A percentile compares a stretch with the other conserved stretches of the same genome.
phyloP scores from a whole-genome alignment of 352 stramenopile genomes.

The Globisporangium emineosum region DNA sequence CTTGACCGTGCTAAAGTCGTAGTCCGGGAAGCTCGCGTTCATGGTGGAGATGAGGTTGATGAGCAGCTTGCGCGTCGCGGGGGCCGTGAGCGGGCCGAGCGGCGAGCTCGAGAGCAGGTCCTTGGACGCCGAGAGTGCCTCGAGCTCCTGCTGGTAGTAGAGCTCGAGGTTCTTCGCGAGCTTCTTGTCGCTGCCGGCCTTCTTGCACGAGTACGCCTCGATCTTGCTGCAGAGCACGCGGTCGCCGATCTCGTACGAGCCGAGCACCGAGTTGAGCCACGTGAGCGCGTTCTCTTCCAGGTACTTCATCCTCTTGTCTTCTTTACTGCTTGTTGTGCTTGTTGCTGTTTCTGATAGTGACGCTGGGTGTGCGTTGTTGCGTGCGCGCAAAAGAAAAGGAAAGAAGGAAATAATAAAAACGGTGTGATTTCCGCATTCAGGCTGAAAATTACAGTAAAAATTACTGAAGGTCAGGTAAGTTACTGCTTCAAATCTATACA shows the following conservation, averaged over 20 bases:
- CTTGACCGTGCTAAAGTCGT: slow-evolving; percentile 89
- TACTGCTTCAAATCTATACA: neutral
- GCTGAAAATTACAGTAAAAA: neutral
- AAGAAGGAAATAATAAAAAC: neutral
- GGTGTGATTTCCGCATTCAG: neutral
- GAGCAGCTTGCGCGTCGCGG: slow-evolving; percentile 84
- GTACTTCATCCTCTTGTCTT: slow-evolving; percentile 87
- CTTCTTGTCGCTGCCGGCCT: slow-evolving; percentile 89
- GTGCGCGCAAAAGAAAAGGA: neutral
- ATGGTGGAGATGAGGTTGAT: slow-evolving; percentile 94
- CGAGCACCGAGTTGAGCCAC: slow-evolving; percentile 88
- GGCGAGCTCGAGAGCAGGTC: slow-evolving; percentile 66
- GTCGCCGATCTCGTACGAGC: slow-evolving; percentile 84
- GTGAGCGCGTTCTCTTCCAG: slow-evolving; percentile 89
- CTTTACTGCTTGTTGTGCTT: slow-evolving; percentile 7
- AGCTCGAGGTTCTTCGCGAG: slow-evolving; percentile 87
- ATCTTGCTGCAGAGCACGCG: slow-evolving; percentile 84
- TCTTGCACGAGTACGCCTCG: slow-evolving; percentile 93
- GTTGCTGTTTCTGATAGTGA: slow-evolving; percentile 5
- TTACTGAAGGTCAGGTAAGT: neutral
- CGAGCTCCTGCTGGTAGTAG: slow-evolving; percentile 82
- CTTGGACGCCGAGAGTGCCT: slow-evolving; percentile 33
- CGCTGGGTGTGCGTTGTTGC: neutral
- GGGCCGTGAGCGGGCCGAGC: slow-evolving; percentile 73
- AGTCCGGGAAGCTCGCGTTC: slow-evolving; percentile 93